phyloP scores from a whole-genome alignment of 192 early-diverging fungal genomes.

The Mortierella hygrophila region DNA sequence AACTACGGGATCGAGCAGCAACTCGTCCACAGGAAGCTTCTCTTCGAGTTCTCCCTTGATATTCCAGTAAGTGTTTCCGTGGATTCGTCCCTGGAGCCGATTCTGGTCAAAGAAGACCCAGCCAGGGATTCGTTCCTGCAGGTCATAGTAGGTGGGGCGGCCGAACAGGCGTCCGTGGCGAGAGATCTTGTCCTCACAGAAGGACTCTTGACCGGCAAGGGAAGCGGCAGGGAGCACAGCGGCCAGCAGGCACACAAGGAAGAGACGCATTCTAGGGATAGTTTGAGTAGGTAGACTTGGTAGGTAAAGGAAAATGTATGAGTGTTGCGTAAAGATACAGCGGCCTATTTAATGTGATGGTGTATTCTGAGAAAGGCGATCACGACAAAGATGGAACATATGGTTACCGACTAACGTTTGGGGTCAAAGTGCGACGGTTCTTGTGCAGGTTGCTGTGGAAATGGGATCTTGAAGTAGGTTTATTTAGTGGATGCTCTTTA shows the following conservation, averaged over 20 bases:
- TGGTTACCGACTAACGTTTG: too few species aligned
- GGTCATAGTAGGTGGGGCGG: not conserved
- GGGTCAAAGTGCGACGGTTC: too few species aligned
- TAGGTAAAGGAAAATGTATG: not conserved
- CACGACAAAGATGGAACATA: too few species aligned
- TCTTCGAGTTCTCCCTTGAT: slow-evolving; percentile 2
- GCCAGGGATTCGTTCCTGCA: not conserved
- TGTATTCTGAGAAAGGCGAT: too few species aligned
- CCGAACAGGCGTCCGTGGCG: not conserved
- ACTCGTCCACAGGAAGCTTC: not conserved
- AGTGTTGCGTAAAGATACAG: too few species aligned
- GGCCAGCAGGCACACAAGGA: slow-evolving; percentile 9
- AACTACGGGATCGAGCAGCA: not conserved
- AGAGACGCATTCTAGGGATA: slow-evolving; percentile 3
- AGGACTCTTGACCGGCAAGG: not conserved
- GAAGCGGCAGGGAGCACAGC: slow-evolving; percentile 4
- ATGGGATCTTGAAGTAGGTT: too few species aligned
- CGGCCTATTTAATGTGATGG: too few species aligned
- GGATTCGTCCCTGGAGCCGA: not conserved
- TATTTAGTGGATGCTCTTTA: too few species aligned
- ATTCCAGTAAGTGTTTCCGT: slow-evolving; percentile 8
- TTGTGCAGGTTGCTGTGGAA: too few species aligned
- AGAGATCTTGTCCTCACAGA: not conserved
- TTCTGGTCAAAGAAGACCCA: not conserved
- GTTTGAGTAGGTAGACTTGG: not conserved